Evolutionary conservation across 2,329 filamentous ascomycete genomes (phyloP).

Genomic region (Fusarium sp.): DNA sequence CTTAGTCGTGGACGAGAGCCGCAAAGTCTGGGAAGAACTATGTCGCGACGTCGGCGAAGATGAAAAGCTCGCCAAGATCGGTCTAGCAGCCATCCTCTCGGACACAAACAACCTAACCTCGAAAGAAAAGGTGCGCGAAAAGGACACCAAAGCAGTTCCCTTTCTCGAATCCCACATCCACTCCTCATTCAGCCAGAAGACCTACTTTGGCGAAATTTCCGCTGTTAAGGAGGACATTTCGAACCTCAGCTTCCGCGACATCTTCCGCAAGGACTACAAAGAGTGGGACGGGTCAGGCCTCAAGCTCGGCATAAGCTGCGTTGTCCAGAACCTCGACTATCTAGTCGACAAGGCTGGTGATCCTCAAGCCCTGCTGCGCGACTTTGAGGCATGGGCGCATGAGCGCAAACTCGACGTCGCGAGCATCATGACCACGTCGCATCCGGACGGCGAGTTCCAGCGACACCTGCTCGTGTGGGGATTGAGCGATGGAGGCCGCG

Average conservation of each 20-base stretch:
- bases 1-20: constrained; percentile 72
- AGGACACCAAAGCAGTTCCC: constrained; percentile 68
- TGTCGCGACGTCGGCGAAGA: constrained; percentile 53
- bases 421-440: constrained; percentile 77
- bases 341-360: constrained; percentile 66
- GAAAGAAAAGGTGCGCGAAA: constrained; percentile 72
- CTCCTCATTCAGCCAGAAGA: constrained; percentile 61
- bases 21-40: constrained; percentile 68
- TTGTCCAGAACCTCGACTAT: constrained; percentile 73
- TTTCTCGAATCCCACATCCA: constrained; percentile 67
- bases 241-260: constrained; percentile 70
- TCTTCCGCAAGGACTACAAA: constrained; percentile 88
- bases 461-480: constrained; percentile 78
- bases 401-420: constrained; percentile 72
- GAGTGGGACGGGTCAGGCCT: constrained; percentile 72
- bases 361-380: constrained; percentile 58
- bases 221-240: constrained; percentile 77
- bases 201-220: constrained; percentile 70
- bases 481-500: constrained; percentile 60
- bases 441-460: constrained; percentile 66
- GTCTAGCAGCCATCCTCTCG: constrained; percentile 77
- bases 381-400: constrained; percentile 64
- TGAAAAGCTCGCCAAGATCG: constrained; percentile 73
- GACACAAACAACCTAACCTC: constrained; percentile 76
- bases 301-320: constrained; percentile 74